Evolutionary conservation across 2,329 filamentous ascomycete species (phyloP).

Genomic region (Incumbomyces lentus): DNA sequence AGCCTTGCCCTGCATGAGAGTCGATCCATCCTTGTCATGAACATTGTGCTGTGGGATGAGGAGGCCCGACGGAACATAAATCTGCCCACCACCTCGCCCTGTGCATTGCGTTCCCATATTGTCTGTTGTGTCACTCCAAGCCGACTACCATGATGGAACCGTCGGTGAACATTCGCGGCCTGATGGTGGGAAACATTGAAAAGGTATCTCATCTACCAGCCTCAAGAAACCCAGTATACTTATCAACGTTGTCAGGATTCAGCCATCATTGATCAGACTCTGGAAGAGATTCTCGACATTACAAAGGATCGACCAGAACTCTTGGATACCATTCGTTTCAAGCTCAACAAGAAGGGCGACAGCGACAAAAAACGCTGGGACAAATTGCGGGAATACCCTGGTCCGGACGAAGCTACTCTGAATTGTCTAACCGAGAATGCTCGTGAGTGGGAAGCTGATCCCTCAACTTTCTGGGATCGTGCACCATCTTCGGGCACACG

Average conservation of each 20-base stretch:
- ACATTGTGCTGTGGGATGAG: too few relatives aligned
- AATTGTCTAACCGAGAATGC: neutral
- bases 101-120: too few relatives aligned
- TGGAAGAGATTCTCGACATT: slow-evolving; percentile 2
- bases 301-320: neutral
- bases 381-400: neutral
- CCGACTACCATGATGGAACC: too few relatives aligned
- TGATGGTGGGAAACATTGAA: too few relatives aligned
- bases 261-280: neutral
- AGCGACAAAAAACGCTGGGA: slow-evolving; percentile 1
- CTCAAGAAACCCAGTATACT: too few relatives aligned
- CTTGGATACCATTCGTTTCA: neutral
- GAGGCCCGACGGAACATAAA: too few relatives aligned
- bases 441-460: neutral
- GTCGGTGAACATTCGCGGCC: too few relatives aligned
- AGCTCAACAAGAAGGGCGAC: neutral
- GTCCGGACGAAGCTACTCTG: slow-evolving; percentile 1
- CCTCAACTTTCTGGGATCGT: neutral
- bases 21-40: too few relatives aligned
- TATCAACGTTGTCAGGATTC: neutral
- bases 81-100: too few relatives aligned
- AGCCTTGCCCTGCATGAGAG: too few relatives aligned
- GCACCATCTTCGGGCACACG: neutral
- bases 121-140: too few relatives aligned
- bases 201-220: too few relatives aligned